These are phyloP conservation scores for Tuber microsphaerosporum DNA, from an alignment of 495 filamentous ascomycete genomes.

Conservation along the genomic window DNA sequence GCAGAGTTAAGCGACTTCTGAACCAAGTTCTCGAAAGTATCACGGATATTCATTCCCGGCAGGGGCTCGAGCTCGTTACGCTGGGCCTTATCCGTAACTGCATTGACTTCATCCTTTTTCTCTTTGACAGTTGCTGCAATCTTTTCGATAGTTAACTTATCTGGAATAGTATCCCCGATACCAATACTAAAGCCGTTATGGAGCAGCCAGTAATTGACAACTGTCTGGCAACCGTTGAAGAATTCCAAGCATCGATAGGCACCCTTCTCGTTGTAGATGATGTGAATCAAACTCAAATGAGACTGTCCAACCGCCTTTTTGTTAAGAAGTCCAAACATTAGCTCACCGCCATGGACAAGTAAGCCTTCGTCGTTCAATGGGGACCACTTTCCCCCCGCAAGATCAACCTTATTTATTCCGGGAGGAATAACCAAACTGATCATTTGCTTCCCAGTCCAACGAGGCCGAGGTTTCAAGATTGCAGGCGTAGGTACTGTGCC, in stretches of 20 bases:
- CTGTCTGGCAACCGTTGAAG: constrained; percentile 88
- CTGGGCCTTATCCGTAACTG: constrained; percentile 67
- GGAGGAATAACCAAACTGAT: constrained; percentile 84
- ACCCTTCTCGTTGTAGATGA: constrained; percentile 92
- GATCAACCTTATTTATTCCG: constrained; percentile 71
- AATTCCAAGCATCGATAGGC: constrained; percentile 76
- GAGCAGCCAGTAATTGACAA: constrained; percentile 95
- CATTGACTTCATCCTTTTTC: constrained; percentile 71
- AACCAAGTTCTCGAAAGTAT: constrained; percentile 94
- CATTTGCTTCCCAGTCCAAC: constrained; percentile 99
- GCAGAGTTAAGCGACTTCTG: constrained; percentile 88
- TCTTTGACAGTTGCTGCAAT: constrained; percentile 70
- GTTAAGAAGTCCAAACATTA: constrained; percentile 79
- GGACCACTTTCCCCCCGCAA: constrained; percentile 50
- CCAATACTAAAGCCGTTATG: constrained; percentile 97
- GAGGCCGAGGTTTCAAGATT: constrained; percentile 79
- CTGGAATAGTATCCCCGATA: constrained; percentile 96
- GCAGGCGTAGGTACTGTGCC: constrained; percentile 84
- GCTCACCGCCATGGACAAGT: constrained; percentile 74
- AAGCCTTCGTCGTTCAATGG: constrained; percentile 74
- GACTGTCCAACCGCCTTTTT: constrained; percentile 92
- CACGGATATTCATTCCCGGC: constrained; percentile 95
- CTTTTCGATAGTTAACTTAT: constrained; percentile 67
- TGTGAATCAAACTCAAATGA: constrained; percentile 82
- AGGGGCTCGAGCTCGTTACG: constrained; percentile 77